A percentile compares a stretch with the other conserved stretches of the same genome.
Evolutionary conservation across 2,329 filamentous ascomycete genomes (phyloP).

Genomic region (Fusarium domesticum): DNA sequence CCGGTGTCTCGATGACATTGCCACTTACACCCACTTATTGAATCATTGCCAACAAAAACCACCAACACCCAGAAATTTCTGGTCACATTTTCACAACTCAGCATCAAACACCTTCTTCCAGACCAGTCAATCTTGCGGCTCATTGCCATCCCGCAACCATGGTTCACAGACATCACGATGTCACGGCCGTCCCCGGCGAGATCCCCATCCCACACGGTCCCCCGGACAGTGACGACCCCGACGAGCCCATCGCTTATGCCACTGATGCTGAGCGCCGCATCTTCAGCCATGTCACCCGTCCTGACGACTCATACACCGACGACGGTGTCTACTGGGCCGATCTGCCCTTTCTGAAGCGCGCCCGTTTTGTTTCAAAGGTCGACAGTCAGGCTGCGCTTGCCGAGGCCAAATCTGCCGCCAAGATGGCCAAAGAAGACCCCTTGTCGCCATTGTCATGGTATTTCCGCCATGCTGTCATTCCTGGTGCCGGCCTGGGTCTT

Average conservation of each 20-base stretch:
- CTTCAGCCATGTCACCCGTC: conserved; percentile 78
- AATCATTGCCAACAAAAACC: neutral
- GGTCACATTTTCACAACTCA: neutral
- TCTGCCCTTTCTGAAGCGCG: conserved; percentile 65
- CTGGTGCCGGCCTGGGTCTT: conserved; percentile 85
- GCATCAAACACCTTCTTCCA: neutral
- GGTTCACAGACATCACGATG: conserved; percentile 35
- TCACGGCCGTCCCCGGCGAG: conserved; percentile 43
- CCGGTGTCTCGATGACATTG: too few species aligned
- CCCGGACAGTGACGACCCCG: conserved; percentile 46
- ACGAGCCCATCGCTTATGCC: conserved; percentile 44
- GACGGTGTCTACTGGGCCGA: conserved; percentile 94
- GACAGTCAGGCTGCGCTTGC: conserved; percentile 66
- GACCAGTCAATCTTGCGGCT: neutral
- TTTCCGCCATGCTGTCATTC: conserved; percentile 85
- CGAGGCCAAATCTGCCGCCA: conserved; percentile 66
- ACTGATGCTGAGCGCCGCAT: conserved; percentile 54
- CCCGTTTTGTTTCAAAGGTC: conserved; percentile 72
- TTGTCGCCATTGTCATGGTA: conserved; percentile 83
- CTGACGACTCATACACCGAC: conserved; percentile 80
- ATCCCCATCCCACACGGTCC: conserved; percentile 54
- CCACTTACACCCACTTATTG: neutral
- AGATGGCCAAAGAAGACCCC: conserved; percentile 83
- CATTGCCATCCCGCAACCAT: conserved; percentile 10
- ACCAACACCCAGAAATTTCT: neutral